Evolutionary conservation across 257 asterid species (phyloP).

Genomic region (Capsicum pubescens): DNA sequence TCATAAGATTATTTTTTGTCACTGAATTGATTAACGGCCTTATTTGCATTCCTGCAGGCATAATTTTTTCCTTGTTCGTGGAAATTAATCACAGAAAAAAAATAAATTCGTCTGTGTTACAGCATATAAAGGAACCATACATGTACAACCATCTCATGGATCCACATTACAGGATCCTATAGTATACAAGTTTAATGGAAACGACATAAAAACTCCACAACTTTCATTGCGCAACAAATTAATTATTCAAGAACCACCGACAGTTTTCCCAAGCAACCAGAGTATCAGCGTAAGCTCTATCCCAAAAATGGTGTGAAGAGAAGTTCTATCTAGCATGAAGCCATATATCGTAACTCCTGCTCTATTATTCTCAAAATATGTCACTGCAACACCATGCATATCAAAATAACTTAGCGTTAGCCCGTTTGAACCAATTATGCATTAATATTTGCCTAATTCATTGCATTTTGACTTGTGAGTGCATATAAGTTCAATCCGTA

Average conservation of each 20-base stretch:
- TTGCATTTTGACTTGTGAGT: too few relatives aligned
- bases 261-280: slow-evolving; percentile 93
- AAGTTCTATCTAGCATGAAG: slow-evolving; percentile 80
- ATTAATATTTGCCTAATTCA: neutral
- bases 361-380: slow-evolving; percentile 85
- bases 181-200: neutral
- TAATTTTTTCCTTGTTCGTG: neutral
- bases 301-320: slow-evolving; percentile 81
- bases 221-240: neutral
- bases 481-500: neutral
- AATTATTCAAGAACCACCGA: slow-evolving; percentile 64
- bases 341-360: slow-evolving; percentile 94
- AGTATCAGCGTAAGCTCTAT: slow-evolving; percentile 81
- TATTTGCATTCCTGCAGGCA: neutral
- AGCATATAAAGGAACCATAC: neutral
- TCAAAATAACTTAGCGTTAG: neutral
- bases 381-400: slow-evolving; percentile 49
- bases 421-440: neutral
- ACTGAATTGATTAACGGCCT: neutral
- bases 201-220: neutral
- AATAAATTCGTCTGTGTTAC: neutral
- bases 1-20: neutral
- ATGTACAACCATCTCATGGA: neutral
- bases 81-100: neutral
- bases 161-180: slow-evolving; percentile 7